Percentiles rank a stretch among this genome's conserved stretches.
Evolutionary conservation across 2,329 filamentous ascomycete genomes (phyloP).

Genomic region (Penicillium concentricum): DNA sequence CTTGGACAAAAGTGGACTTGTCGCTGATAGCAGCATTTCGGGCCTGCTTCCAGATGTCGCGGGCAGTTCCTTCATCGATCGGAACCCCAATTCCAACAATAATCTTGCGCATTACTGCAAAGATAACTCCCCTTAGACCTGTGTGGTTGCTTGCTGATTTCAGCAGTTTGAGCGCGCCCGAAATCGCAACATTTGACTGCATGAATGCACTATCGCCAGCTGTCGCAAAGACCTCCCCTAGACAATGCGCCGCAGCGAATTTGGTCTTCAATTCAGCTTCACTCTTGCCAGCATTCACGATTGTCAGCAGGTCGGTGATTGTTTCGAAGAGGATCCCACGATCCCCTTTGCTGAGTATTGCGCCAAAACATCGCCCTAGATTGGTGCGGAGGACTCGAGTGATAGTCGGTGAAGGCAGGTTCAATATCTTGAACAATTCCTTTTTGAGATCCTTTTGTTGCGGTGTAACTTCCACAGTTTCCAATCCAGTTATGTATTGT

Average conservation of each 20-base stretch:
- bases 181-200: conserved; percentile 72
- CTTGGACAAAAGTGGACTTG: conserved; percentile 78
- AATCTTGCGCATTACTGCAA: conserved; percentile 73
- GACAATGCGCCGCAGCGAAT: conserved; percentile 81
- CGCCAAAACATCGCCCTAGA: conserved; percentile 77
- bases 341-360: conserved; percentile 81
- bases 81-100: conserved; percentile 71
- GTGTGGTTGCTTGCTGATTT: conserved; percentile 78
- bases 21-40: conserved; percentile 74
- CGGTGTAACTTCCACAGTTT: conserved; percentile 75
- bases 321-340: conserved; percentile 91
- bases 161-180: conserved; percentile 71
- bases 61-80: conserved; percentile 79
- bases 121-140: conserved; percentile 75
- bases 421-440: conserved; percentile 90
- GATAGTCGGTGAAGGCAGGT: conserved; percentile 74
- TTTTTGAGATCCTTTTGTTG: conserved; percentile 92
- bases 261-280: conserved; percentile 77
- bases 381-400: conserved; percentile 89
- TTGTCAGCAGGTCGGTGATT: conserved; percentile 78
- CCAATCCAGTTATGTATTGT: conserved; percentile 70
- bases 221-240: conserved; percentile 87
- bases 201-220: conserved; percentile 91
- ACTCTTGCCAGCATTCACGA: conserved; percentile 71
- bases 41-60: conserved; percentile 90